These are phyloP conservation scores for Mycotypha africana DNA, from an alignment of 371 early-diverging fungal genomes.

Conservation along the genomic window DNA sequence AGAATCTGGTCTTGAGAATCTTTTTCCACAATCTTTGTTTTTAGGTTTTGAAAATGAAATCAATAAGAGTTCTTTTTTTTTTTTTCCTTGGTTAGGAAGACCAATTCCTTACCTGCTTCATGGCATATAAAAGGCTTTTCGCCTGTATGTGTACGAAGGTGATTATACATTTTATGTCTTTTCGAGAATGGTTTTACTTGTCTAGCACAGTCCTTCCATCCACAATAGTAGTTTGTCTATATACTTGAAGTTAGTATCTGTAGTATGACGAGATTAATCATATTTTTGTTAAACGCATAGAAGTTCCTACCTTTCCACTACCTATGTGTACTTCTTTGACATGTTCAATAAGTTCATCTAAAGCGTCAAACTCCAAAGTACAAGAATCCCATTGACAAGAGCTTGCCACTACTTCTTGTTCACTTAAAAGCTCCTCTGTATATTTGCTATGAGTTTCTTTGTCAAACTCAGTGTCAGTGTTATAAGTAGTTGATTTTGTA, in stretches of 20 bases:
- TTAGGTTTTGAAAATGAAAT: no score
- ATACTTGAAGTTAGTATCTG: background rate
- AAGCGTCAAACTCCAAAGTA: no score
- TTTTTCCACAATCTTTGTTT: slow-evolving; percentile 64
- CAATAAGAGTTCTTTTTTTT: no score
- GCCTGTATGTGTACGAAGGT: slow-evolving; percentile 78
- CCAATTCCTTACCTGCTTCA: no score
- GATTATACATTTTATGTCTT: slow-evolving; percentile 80
- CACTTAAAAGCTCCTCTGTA: no score
- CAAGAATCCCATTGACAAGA: no score
- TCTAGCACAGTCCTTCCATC: slow-evolving; percentile 69
- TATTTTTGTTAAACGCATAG: background rate
- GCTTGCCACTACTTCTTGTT: no score
- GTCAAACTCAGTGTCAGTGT: no score
- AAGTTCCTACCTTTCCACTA: slow-evolving; percentile 8
- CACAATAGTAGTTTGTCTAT: slow-evolving; percentile 63
- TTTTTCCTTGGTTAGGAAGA: no score
- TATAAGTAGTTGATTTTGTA: no score
- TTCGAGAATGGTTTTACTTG: slow-evolving; percentile 69
- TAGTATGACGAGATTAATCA: background rate
- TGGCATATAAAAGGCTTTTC: slow-evolving; percentile 53
- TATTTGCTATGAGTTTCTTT: no score
- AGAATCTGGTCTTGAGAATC: slow-evolving; percentile 85
- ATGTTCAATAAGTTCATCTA: slow-evolving; percentile 1
- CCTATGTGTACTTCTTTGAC: background rate